Evolutionary conservation across 1,284 basidiomycete genomes (phyloP), one percentile per base, ranked within the genome.

Genomic region (Sporisorium exsertum): DNA sequence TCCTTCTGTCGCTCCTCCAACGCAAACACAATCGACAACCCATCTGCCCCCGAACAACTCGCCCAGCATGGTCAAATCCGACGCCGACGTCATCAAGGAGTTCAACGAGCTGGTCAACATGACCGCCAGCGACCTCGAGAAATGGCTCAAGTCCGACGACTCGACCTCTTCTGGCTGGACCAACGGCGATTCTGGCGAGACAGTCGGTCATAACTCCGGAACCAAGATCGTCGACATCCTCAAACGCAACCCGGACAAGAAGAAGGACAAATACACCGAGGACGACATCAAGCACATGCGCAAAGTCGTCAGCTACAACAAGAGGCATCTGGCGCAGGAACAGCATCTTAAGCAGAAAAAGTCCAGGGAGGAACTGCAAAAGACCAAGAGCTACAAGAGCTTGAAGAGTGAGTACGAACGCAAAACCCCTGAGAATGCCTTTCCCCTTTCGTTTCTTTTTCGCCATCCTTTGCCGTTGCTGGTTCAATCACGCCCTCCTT

Each of bases 31-130:
- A 9, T 15, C 7, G 13, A 37, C 5, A 55, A 29, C 18, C 22
- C 24, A 52, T 37, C 22, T 35, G n/a, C 26, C 22, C 20, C 37
- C 9, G 20, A 18, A 46, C 26, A 8, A 18, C 2, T 66, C 37
- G 59, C 58, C 50, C 69, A 66, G 13, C 46, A 81, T 81, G 79
- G 72, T 63, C 64, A 81, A 81, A 50, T 46, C 58, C 50, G 76
- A 81, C 64, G 55, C 61, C 24, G 72, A 81, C 10, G 78, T 81
- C 10, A 74, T 81, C 64, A 63, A 67, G n/a, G 79, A 81, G 69
- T 81, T 81, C 73, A 74, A 79, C 61, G 68, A 80, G 63, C 71
- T 79, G 27, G 84, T 86, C 68, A 86, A 86, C 80, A 84, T 86
- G 83, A 71, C 79, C 15, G 72, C 81, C 26, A 52, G 65, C 35